Conservation (phyloP, 305 asterid genomes). For the Salvia sclarea region DNA sequence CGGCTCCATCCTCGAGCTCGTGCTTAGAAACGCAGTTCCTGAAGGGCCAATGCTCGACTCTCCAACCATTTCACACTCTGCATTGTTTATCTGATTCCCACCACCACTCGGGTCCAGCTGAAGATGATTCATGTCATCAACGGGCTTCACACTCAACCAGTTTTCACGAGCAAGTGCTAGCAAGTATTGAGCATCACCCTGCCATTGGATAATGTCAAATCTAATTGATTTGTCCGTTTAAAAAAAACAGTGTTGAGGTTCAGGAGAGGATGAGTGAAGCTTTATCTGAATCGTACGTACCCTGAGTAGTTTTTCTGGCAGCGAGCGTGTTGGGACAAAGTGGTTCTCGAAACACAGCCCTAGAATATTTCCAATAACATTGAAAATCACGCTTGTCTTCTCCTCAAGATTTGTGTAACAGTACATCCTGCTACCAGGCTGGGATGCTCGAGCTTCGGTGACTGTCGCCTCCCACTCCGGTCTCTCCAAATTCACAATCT, state of each 20-base stretch:
- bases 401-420: constrained; percentile 32
- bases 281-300: constrained; percentile 36
- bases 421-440: constrained; percentile 27
- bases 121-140: constrained; percentile 26
- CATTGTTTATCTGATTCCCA: too few species aligned
- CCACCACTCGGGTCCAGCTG: neutral
- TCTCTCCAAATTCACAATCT: constrained; percentile 38
- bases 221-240: too few species aligned
- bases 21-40: neutral
- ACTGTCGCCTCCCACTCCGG: constrained; percentile 41
- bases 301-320: constrained; percentile 32
- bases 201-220: too few species aligned
- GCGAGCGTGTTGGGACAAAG: constrained; percentile 7
- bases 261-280: neutral
- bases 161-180: constrained; percentile 29
- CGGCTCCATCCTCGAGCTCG: neutral
- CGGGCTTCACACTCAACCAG: constrained; percentile 22
- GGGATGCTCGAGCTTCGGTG: constrained; percentile 41
- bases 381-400: constrained; percentile 38
- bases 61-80: neutral
- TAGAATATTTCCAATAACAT: constrained; percentile 38
- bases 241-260: neutral
- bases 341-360: constrained; percentile 19
- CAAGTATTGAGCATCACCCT: constrained; percentile 31
- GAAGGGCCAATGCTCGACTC: constrained; percentile 21